phyloP scores from a whole-genome alignment of 2,329 filamentous ascomycete genomes.

The Arthroderma sp. region DNA sequence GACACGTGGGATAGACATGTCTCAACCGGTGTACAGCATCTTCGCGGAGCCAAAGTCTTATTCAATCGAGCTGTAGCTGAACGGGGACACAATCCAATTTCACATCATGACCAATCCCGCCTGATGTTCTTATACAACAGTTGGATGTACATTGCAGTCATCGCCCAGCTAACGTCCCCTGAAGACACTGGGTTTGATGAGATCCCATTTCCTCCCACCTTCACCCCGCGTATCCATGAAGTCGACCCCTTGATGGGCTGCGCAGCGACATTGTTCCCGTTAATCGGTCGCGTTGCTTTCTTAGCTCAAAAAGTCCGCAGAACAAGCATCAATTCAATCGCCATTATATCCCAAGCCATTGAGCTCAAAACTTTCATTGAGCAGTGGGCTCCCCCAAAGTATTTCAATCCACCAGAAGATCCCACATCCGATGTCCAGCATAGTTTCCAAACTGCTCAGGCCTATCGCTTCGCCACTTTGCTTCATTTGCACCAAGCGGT shows the following conservation, averaged over 20 bases:
- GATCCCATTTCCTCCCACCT: constrained; percentile 25
- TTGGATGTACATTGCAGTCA: constrained; percentile 64
- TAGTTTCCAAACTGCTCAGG: constrained; percentile 53
- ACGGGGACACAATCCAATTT: constrained; percentile 25
- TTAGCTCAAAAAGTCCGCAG: constrained; percentile 52
- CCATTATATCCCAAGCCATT: constrained; percentile 50
- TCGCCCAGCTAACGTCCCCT: constrained; percentile 53
- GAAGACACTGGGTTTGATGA: constrained; percentile 45
- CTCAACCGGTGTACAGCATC: constrained; percentile 56
- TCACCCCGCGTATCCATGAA: constrained; percentile 39
- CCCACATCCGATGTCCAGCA: constrained; percentile 51
- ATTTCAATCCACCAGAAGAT: constrained; percentile 52
- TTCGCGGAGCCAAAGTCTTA: constrained; percentile 54
- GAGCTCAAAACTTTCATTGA: constrained; percentile 50
- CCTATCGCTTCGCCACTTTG: constrained; percentile 55
- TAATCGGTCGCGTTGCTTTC: constrained; percentile 54
- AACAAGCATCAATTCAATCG: constrained; percentile 44
- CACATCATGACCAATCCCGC: constrained; percentile 41
- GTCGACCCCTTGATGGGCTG: constrained; percentile 63
- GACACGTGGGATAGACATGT: constrained; percentile 62
- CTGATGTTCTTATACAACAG: constrained; percentile 58
- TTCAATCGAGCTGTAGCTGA: constrained; percentile 47
- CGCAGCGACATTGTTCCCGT: constrained; percentile 53
- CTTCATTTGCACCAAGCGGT: constrained; percentile 57
- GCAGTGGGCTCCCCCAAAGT: constrained; percentile 47